These are phyloP conservation scores for Termitomyces sp. DNA, from an alignment of 768 basidiomycete species.

Conservation along the genomic window DNA sequence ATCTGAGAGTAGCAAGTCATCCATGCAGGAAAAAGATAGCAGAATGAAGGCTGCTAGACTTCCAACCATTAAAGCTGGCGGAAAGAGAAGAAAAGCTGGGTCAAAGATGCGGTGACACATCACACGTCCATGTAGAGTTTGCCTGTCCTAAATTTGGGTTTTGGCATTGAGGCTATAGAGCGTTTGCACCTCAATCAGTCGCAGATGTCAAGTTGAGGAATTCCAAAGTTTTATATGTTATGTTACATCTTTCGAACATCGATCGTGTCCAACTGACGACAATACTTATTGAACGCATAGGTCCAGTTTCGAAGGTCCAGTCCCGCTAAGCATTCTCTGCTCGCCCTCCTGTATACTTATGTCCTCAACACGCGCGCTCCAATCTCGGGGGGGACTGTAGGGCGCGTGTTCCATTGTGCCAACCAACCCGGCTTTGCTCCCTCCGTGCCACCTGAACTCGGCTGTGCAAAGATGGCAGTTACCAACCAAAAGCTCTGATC, in stretches of 20 bases:
- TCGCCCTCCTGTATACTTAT: background rate
- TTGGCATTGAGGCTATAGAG: background rate
- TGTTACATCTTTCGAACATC: background rate
- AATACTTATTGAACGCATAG: slow-evolving; percentile 63
- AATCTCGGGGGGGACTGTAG: slow-evolving; percentile 4
- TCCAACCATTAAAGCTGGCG: slow-evolving; percentile 53
- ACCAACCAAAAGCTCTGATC: slow-evolving; percentile 52
- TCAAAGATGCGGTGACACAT: slow-evolving; percentile 47
- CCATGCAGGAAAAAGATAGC: slow-evolving; percentile 29
- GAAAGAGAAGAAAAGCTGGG: slow-evolving; percentile 55
- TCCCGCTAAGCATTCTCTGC: background rate
- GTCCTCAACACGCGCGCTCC: background rate
- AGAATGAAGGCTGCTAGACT: slow-evolving; percentile 23
- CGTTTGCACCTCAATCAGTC: background rate
- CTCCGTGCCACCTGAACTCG: background rate
- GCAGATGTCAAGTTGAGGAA: background rate
- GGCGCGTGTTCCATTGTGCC: slow-evolving; percentile 4
- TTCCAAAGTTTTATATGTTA: background rate
- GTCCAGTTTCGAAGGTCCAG: slow-evolving; percentile 28
- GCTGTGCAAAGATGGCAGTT: slow-evolving; percentile 31
- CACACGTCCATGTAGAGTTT: slow-evolving; percentile 9
- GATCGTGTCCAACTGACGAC: slow-evolving; percentile 51
- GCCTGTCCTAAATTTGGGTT: slow-evolving; percentile 42
- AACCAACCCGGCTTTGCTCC: slow-evolving; percentile 7
- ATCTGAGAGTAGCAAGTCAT: slow-evolving; percentile 42